Evolutionary conservation across 768 basidiomycete species (phyloP), one percentile per base, ranked within the genome.

Genomic region (Lactifluus volemus): DNA sequence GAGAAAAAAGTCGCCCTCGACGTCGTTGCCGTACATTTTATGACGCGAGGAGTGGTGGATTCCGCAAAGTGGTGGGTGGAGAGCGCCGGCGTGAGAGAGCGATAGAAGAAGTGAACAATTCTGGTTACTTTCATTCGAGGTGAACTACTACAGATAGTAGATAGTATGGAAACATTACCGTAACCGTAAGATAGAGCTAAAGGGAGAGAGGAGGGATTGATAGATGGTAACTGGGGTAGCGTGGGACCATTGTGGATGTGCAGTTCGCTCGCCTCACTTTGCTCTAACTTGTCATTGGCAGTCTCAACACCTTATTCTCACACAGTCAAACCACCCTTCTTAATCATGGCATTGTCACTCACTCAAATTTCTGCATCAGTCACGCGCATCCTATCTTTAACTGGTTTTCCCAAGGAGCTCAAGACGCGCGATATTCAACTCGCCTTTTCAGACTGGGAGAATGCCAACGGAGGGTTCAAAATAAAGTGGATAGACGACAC

Each of bases 401-500:
- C 85, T n/a, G 90, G 93, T 67, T 99, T 99, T 71, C 82, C 91
- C 10, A 89, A 94, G 71, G 89, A 94, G 76, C 84, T 99, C 69
- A 99, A 98, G 79, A 99, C 97, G 54, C 88, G 92, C 73, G 97
- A 99, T 74, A 90, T 99, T 52, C 94, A 98, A 71, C 71, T 79
- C 47, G 89, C 92, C 49, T 97, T 98, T 73, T 78, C 85, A 53
- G 92, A 94, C 49, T 98, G 88, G 82, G 93, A 97, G 68, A 80
- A 76, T 61, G 77, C 85, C 55, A 83, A 79, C 59, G 97, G 96
- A 32, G 97, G 97, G 25, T 97, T 96, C 79, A 93, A 95, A 81
- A 95, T 99, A 72, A 99, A 99, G 73, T 99, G 97, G 97, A 82
- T 84, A 68, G 95, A 99, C 73, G 97, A 99, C 74, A 93, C 92